A percentile compares a stretch with the other conserved stretches of the same genome.
phyloP scores from a whole-genome alignment of 495 filamentous ascomycete genomes.

The Schizothecium vesticola region DNA sequence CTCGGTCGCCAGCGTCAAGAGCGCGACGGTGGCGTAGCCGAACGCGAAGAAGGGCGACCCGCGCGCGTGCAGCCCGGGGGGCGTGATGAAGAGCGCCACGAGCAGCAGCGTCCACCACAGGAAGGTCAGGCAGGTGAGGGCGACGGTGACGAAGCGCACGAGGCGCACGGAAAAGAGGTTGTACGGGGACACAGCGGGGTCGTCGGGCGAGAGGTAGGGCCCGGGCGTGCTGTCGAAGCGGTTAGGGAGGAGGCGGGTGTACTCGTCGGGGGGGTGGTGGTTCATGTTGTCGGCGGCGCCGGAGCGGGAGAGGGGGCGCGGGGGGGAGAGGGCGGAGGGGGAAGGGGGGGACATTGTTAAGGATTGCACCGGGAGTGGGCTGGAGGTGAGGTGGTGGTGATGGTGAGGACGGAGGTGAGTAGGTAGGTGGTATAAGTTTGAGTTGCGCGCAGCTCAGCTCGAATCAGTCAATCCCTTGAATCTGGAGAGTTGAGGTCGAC shows the following conservation, averaged over 20 bases:
- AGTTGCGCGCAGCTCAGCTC: not conserved
- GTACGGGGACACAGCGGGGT: constrained; percentile 93
- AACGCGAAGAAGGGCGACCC: constrained; percentile 91
- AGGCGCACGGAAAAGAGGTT: constrained; percentile 87
- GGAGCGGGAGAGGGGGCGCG: not conserved
- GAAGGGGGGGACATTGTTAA: not conserved
- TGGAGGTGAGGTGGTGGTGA: not conserved
- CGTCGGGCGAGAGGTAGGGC: constrained; percentile 84
- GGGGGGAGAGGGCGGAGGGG: not conserved
- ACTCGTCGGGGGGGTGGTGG: constrained; percentile 55
- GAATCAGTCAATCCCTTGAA: not conserved
- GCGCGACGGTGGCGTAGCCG: constrained; percentile 66
- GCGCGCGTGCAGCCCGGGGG: constrained; percentile 75
- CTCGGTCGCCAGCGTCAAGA: constrained; percentile 66
- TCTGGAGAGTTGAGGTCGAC: not conserved
- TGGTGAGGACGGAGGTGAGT: not conserved
- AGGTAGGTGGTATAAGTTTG: not conserved
- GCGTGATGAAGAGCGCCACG: constrained; percentile 80
- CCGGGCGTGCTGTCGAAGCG: constrained; percentile 43
- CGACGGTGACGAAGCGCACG: constrained; percentile 64
- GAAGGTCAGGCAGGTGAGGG: constrained; percentile 68
- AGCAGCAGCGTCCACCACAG: constrained; percentile 88
- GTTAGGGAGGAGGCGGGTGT: constrained; percentile 66
- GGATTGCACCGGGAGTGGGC: not conserved
- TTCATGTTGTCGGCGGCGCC: constrained; percentile 3